These are phyloP conservation scores for Stentor roeselii DNA, from an alignment of 73 alveolate genomes.

Conservation along the genomic window DNA sequence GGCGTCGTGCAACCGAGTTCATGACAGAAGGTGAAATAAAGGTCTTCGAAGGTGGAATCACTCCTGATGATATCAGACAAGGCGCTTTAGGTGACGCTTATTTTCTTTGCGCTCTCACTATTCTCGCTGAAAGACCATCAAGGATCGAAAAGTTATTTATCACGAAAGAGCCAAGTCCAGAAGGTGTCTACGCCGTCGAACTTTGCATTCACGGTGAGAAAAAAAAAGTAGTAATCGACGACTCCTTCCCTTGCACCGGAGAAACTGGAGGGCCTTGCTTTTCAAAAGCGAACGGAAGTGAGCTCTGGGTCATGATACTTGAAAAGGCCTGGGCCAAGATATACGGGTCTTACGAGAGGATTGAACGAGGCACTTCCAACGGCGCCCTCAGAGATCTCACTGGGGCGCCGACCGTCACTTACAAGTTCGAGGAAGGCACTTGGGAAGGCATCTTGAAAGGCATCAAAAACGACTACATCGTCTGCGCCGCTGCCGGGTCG, in stretches of 20 bases:
- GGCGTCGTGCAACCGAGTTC: constrained; percentile 60
- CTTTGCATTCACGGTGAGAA: constrained; percentile 69
- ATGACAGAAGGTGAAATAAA: constrained; percentile 28
- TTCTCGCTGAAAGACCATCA: constrained; percentile 73
- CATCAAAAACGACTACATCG: constrained; percentile 60
- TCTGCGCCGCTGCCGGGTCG: constrained; percentile 69
- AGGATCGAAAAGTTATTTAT: constrained; percentile 56
- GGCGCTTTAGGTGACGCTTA: constrained; percentile 94
- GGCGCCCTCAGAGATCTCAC: constrained; percentile 86
- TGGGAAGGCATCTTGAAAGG: constrained; percentile 72
- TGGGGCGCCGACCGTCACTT: constrained; percentile 86
- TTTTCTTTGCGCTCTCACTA: constrained; percentile 81
- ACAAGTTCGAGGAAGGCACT: constrained; percentile 65
- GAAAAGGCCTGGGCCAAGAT: constrained; percentile 99
- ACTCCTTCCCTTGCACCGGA: constrained; percentile 68
- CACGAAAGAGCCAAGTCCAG: constrained; percentile 63
- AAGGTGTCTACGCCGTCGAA: constrained; percentile 72
- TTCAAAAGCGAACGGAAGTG: constrained; percentile 74
- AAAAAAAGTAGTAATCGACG: constrained; percentile 74
- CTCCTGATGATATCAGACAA: constrained; percentile 79
- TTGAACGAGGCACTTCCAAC: constrained; percentile 86
- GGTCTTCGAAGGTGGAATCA: constrained; percentile 41
- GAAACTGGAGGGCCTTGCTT: constrained; percentile 95
- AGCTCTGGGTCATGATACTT: constrained; percentile 95
- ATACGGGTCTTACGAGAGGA: constrained; percentile 88